Base-by-base conservation (phyloP, 352 stramenopile species). In the Saprolegnia diclina region DNA sequence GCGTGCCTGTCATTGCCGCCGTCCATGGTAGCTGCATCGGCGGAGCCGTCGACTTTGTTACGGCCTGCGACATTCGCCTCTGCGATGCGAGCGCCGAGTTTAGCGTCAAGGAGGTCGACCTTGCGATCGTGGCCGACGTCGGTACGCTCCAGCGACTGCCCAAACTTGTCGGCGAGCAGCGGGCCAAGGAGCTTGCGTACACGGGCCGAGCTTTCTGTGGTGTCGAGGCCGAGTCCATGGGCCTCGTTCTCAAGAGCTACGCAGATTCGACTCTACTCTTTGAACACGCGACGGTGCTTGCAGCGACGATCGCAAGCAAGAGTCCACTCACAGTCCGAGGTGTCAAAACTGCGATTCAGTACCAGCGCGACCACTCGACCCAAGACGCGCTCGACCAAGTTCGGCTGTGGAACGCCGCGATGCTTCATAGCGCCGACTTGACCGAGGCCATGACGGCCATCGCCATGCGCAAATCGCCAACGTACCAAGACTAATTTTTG, bases 121-220 rank as follows among this genome's bases (percentile, higher is more conserved):
- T 96, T 40, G 89, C 85, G 9, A 96, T 96, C 71, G 82, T 96
- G 56, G 89, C 89, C 21, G 89, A 96, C 77, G 77, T 96, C 9
- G 89, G 89, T 9, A 95, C 89, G 38, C 75, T 96, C 57, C 89
- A 96, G 71, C 84, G 89, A 13, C 74, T 96, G 18, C 89, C 89
- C 0, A 89, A 90, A 65, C 81, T 95, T 55, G 71, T 96, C 35
- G 89, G 89, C 44, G 84, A 95, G 72, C 85, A 89, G 68, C 81
- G 82, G 29, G 82, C 89, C 7, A 93, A 93, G 72, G 89, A 96
- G 70, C 74, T 96, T 1, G 78, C 86, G 21, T 95, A 85, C 76
- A 96, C 89, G 19, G 88, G 89, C 14, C 83, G 89, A 38, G 80
- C 83, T 70, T 92, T 96, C 55, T 76, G 78, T 44, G 87, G 86